Conservation (phyloP, 768 basidiomycete species). For the Collybia nuda region DNA sequence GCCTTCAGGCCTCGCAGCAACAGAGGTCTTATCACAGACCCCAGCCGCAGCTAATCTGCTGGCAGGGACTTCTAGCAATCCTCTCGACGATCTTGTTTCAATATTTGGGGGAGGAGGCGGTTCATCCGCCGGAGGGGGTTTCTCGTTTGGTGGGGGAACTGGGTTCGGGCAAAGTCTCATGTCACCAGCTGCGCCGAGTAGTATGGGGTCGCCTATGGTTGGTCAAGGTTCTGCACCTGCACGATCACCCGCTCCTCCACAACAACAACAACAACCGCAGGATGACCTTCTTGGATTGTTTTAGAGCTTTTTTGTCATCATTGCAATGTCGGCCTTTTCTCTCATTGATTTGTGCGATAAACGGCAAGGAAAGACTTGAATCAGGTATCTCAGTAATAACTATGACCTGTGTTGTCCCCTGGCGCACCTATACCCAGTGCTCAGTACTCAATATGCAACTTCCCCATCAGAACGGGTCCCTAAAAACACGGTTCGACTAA, state of each 20-base stretch:
- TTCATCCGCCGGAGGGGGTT: slow-evolving; percentile 20
- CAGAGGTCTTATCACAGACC: slow-evolving; percentile 66
- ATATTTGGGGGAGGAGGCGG: slow-evolving; percentile 70
- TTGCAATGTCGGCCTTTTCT: slow-evolving; percentile 1
- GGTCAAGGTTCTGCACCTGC: slow-evolving; percentile 9
- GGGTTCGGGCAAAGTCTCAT: slow-evolving; percentile 21
- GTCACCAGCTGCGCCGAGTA: slow-evolving; percentile 28
- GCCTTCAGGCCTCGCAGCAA: slow-evolving; percentile 78
- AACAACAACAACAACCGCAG: slow-evolving; percentile 32
- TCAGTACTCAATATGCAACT: no score
- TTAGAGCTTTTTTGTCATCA: slow-evolving; percentile 24
- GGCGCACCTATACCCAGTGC: no score
- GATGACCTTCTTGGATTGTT: slow-evolving; percentile 56
- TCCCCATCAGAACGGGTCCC: no score
- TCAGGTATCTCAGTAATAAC: no score
- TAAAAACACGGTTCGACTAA: no score
- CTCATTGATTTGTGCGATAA: neutral
- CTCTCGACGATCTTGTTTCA: slow-evolving; percentile 90
- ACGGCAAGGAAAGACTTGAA: no score
- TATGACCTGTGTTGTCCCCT: no score
- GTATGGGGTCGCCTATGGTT: slow-evolving; percentile 16
- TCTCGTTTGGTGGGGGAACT: slow-evolving; percentile 18
- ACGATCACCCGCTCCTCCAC: slow-evolving; percentile 16
- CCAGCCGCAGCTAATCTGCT: slow-evolving; percentile 76
- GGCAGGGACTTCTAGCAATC: slow-evolving; percentile 81